These are phyloP conservation scores for Candida berthetii DNA, from an alignment of 805 yeast genomes.

Conservation along the genomic window DNA sequence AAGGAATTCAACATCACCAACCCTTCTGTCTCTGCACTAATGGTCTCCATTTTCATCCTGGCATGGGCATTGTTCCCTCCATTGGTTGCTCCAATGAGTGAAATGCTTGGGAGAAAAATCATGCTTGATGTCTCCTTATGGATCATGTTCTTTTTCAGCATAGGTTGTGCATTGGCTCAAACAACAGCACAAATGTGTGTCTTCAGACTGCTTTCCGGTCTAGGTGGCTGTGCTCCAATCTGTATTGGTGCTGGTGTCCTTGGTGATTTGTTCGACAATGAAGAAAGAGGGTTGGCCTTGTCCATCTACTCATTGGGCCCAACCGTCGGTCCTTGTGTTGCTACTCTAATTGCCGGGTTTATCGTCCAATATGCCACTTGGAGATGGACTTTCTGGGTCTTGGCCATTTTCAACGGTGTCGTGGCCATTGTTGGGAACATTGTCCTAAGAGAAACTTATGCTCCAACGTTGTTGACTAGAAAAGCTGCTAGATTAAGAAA, in stretches of 20 bases:
- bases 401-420: conserved; percentile 47
- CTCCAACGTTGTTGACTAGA: conserved; percentile 41
- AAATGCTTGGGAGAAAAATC: conserved; percentile 47
- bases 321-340: conserved; percentile 52
- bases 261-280: conserved; percentile 51
- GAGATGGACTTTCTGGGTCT: conserved; percentile 61
- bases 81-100: conserved; percentile 56
- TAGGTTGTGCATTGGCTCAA: conserved; percentile 54
- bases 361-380: conserved; percentile 44
- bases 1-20: conserved; percentile 35
- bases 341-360: conserved; percentile 54
- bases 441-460: conserved; percentile 50
- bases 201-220: conserved; percentile 57
- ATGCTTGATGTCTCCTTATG: conserved; percentile 46
- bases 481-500: conserved; percentile 43
- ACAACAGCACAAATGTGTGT: conserved; percentile 50
- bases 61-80: conserved; percentile 65
- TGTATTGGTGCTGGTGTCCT: conserved; percentile 67
- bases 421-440: conserved; percentile 36
- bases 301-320: conserved; percentile 46
- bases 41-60: conserved; percentile 52
- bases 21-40: conserved; percentile 33
- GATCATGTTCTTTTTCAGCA: conserved; percentile 40
- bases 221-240: conserved; percentile 62
- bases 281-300: conserved; percentile 48